These are phyloP conservation scores for Colletotrichum somersetense DNA, from an alignment of 2,329 filamentous ascomycete genomes.

Conservation along the genomic window DNA sequence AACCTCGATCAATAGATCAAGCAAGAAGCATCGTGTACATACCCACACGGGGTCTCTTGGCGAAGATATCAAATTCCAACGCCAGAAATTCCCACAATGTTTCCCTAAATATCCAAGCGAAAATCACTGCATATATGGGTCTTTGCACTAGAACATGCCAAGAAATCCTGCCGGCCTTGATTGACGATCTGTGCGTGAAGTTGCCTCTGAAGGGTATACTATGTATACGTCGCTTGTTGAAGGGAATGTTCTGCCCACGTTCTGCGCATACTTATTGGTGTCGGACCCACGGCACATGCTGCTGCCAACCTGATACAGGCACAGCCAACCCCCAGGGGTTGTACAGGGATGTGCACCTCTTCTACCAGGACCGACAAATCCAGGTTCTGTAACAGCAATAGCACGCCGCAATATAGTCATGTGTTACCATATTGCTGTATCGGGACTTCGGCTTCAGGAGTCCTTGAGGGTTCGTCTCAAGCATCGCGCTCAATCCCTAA, in stretches of 20 bases:
- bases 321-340: neutral
- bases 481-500: neutral
- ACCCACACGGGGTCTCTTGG: neutral
- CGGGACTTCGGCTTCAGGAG: neutral
- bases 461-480: neutral
- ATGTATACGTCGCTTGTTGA: no score
- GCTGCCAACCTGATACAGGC: slow-evolving; percentile 30
- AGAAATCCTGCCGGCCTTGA: neutral
- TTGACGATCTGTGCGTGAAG: neutral
- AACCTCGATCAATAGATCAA: neutral
- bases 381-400: slow-evolving; percentile 9
- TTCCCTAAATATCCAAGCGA: neutral
- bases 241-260: neutral
- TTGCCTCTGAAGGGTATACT: neutral
- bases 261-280: neutral
- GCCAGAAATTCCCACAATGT: neutral
- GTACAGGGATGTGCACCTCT: slow-evolving; percentile 1
- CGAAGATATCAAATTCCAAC: neutral
- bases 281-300: slow-evolving; percentile 28
- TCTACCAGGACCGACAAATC: neutral
- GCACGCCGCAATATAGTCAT: neutral
- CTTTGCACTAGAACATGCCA: neutral
- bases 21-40: neutral
- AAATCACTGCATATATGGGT: neutral
- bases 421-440: slow-evolving; percentile 3